These are phyloP conservation scores for Hypoxylon sp. DNA, from an alignment of 2,329 filamentous ascomycete genomes.

Conservation along the genomic window DNA sequence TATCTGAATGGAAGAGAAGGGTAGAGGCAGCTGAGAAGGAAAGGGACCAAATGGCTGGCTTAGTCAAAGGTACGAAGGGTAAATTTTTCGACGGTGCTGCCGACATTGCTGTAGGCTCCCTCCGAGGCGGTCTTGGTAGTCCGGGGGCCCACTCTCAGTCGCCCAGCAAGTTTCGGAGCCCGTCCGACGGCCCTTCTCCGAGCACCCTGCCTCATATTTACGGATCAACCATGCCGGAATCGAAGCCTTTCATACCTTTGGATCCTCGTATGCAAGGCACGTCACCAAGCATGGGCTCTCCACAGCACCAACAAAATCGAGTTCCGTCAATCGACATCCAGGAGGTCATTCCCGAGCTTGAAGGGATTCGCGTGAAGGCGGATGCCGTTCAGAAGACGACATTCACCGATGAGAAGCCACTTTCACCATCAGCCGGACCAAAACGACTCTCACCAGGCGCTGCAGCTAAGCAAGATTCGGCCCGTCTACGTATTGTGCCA, in stretches of 20 bases:
- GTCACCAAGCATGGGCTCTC: constrained; percentile 46
- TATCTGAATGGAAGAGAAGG: constrained; percentile 57
- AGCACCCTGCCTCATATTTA: constrained; percentile 42
- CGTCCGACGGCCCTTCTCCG: constrained; percentile 42
- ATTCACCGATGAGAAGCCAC: constrained; percentile 56
- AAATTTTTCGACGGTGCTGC: constrained; percentile 32
- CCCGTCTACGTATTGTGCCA: constrained; percentile 48
- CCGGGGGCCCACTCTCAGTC: constrained; percentile 34
- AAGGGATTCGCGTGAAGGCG: constrained; percentile 69
- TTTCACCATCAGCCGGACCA: constrained; percentile 47
- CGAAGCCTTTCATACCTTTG: constrained; percentile 56
- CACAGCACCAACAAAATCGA: constrained; percentile 49
- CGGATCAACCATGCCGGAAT: constrained; percentile 52
- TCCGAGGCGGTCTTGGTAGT: constrained; percentile 39
- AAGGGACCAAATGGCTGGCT: constrained; percentile 32
- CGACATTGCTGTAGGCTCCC: constrained; percentile 21
- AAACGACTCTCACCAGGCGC: constrained; percentile 49
- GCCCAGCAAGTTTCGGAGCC: constrained; percentile 35
- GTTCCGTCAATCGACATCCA: constrained; percentile 68
- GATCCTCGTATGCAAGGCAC: constrained; percentile 60
- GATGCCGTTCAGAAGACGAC: constrained; percentile 65
- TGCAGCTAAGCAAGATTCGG: constrained; percentile 48
- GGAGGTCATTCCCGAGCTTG: constrained; percentile 69
- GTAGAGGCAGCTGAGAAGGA: constrained; percentile 45
- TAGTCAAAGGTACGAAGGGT: constrained; percentile 20